Base-by-base conservation (phyloP, 164 flowering plant genomes). In the Berberis thunbergii region DNA sequence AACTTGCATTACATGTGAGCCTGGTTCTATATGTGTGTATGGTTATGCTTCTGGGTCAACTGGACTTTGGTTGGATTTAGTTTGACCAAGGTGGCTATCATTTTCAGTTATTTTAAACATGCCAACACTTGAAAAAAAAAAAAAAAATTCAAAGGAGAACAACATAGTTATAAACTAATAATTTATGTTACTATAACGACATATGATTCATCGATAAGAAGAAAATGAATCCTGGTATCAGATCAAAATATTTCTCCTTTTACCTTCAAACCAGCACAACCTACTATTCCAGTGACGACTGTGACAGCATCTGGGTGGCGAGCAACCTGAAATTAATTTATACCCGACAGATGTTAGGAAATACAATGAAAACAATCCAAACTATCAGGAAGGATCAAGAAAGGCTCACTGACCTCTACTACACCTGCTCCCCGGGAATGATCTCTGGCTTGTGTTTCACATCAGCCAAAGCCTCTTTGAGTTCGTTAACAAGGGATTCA, bases 241-340 rank as follows among this genome's bases (percentile, higher is more conserved):
- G 26, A 26, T 26, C 26, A 26, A 26, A 26, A 26, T 26, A 26
- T 26, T 26, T 26, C 26, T 26, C 26, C 26, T 41, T 45, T 62
- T 79, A 89, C 99, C 95, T 86, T 84, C 59, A 94, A 73, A 69
- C 97, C 99, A 26, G 97, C 99, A 75, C 99, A 94, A 61, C 99
- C 99, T 65, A 94, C 99, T 64, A 94, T 94, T 63, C 97, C 99
- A 4, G 99, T 94, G 43, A 94, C 99, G 10, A 91, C 99, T 4
- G 86, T 88, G 44, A 77, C 93, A 63, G 95, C 97, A 77, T 94
- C 99, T 11, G 89, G 88, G 68, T 94, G 99, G 41, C 97, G 87
- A 42, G 99, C 99, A 77, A 91, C 99, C 99, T 94, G 81, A 72
- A 68, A 70, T 65, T 64, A 49, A 67, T 45, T 49, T 43, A 57